phyloP scores from a whole-genome alignment of 2,329 filamentous ascomycete genomes.

The Rachicladosporium sp. region DNA sequence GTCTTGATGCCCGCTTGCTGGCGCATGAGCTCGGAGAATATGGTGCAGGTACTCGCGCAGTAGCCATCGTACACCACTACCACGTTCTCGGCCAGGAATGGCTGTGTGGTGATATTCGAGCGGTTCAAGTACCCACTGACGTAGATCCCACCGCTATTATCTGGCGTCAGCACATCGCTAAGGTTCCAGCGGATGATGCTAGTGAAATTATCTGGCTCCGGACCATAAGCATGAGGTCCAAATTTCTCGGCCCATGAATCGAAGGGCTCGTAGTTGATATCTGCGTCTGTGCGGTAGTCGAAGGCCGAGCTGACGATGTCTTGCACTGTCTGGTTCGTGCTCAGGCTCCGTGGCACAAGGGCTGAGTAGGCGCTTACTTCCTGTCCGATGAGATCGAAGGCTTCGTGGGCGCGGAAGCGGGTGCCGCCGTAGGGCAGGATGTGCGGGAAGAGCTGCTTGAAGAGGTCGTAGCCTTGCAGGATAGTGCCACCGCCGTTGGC shows the following conservation, averaged over 20 bases:
- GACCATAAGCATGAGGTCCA: slow-evolving; percentile 13
- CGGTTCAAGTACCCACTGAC: slow-evolving; percentile 19
- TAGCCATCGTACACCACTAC: slow-evolving; percentile 30
- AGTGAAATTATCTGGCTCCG: slow-evolving; percentile 30
- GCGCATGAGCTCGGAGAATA: slow-evolving; percentile 28
- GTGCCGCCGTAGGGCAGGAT: slow-evolving; percentile 11
- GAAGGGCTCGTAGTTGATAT: slow-evolving; percentile 17
- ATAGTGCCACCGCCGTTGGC: slow-evolving; percentile 46
- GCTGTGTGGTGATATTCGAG: slow-evolving; percentile 20
- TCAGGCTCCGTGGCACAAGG: slow-evolving; percentile 19
- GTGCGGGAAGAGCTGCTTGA: slow-evolving; percentile 42
- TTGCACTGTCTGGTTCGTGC: slow-evolving; percentile 28
- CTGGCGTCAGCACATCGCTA: slow-evolving; percentile 30
- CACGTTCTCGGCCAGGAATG: slow-evolving; percentile 28
- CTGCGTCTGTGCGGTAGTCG: slow-evolving; percentile 18
- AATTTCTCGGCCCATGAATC: slow-evolving; percentile 19
- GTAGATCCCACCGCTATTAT: slow-evolving; percentile 5
- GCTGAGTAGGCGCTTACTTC: slow-evolving; percentile 24
- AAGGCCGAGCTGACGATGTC: slow-evolving; percentile 29
- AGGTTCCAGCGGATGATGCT: slow-evolving; percentile 25
- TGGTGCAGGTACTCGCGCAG: slow-evolving; percentile 32
- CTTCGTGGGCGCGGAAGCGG: slow-evolving; percentile 23
- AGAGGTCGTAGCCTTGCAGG: slow-evolving; percentile 31
- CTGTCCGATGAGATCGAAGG: slow-evolving; percentile 32
- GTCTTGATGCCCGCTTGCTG: slow-evolving; percentile 15